These are phyloP conservation scores for Cordia subcordata DNA, from an alignment of 257 asterid species.

Conservation along the genomic window DNA sequence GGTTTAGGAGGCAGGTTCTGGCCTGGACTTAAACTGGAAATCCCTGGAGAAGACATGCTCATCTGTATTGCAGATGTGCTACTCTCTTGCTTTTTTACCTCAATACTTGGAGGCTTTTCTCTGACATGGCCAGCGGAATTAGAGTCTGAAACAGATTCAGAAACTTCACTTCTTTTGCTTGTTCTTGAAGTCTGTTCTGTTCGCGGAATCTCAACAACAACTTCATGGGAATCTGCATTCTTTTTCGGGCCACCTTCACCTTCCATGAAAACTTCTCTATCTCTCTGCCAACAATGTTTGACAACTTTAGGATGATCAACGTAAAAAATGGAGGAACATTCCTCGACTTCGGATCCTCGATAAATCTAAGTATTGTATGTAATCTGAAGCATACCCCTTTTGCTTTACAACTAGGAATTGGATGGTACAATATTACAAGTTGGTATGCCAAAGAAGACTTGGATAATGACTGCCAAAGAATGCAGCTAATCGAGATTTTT, in stretches of 20 bases:
- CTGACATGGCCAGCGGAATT: neutral
- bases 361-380: too few relatives aligned
- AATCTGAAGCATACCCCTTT: too few relatives aligned
- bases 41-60: conserved; percentile 25
- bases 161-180: conserved; percentile 7
- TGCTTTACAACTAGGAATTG: too few relatives aligned
- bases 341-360: too few relatives aligned
- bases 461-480: neutral
- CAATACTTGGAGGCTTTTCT: conserved; percentile 15
- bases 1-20: conserved; percentile 29
- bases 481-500: neutral
- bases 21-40: conserved; percentile 3
- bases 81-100: conserved; percentile 6
- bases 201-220: conserved; percentile 9
- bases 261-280: neutral
- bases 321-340: too few relatives aligned
- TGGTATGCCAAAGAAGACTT: too few relatives aligned
- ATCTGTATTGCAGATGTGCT: neutral
- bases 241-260: neutral
- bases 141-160: neutral
- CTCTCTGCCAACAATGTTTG: neutral
- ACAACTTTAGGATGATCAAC: too few relatives aligned
- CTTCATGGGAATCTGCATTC: conserved; percentile 4
- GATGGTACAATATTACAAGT: too few relatives aligned
- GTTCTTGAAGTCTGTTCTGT: neutral